Evolutionary conservation across 2,329 filamentous ascomycete genomes (phyloP).

Genomic region (Claviceps spartinae): DNA sequence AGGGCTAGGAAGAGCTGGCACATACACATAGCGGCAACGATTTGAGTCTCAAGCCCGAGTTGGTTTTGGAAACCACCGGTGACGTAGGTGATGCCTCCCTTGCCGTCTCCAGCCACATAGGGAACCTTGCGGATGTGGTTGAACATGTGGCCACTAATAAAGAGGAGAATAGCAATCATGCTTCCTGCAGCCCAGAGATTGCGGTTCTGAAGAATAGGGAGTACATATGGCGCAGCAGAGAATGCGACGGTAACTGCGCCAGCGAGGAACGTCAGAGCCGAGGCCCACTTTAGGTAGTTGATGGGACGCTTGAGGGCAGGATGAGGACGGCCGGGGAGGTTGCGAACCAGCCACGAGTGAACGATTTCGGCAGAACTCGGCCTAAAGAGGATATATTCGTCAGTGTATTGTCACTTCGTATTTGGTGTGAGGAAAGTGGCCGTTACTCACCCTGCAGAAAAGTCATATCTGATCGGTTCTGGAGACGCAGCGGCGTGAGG

Average conservation of each 20-base stretch:
- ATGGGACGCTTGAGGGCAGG: slow-evolving; percentile 71
- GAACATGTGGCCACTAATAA: slow-evolving; percentile 97
- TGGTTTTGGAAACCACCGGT: slow-evolving; percentile 87
- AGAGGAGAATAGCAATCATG: slow-evolving; percentile 78
- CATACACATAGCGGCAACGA: slow-evolving; percentile 83
- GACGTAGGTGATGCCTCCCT: slow-evolving; percentile 80
- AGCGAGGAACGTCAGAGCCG: slow-evolving; percentile 53
- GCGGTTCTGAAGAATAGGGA: slow-evolving; percentile 75
- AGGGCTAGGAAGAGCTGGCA: neutral
- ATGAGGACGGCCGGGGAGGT: slow-evolving; percentile 65
- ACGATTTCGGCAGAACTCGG: slow-evolving; percentile 63
- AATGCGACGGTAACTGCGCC: slow-evolving; percentile 55
- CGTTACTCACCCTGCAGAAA: slow-evolving; percentile 55
- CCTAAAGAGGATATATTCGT: slow-evolving; percentile 28
- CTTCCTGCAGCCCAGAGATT: slow-evolving; percentile 89
- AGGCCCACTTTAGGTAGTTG: slow-evolving; percentile 68
- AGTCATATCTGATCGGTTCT: slow-evolving; percentile 71
- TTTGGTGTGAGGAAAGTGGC: neutral
- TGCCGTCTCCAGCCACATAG: slow-evolving; percentile 75
- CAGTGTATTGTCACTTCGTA: neutral
- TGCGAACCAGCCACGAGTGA: slow-evolving; percentile 63
- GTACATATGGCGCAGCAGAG: slow-evolving; percentile 62
- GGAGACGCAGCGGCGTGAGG: slow-evolving; percentile 58
- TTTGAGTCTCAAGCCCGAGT: slow-evolving; percentile 88
- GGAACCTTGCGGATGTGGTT: slow-evolving; percentile 95